Base-by-base conservation (phyloP, 2,329 filamentous ascomycete species). In the Podosphaera leucotricha region DNA sequence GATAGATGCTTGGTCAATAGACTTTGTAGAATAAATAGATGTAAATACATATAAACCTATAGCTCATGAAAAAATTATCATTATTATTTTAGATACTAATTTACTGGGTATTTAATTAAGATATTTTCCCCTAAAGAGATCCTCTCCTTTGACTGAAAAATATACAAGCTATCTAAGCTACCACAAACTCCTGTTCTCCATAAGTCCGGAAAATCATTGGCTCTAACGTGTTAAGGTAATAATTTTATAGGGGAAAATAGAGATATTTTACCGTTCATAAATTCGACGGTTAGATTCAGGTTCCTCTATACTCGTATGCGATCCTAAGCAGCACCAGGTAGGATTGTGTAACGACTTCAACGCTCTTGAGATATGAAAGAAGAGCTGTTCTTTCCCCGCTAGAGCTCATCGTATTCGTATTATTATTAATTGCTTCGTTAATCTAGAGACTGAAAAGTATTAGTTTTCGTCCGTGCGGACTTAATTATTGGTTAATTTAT, bases 1-100 rank as follows among this genome's bases (percentile, higher is more conserved):
- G 77, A 70, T 92, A 87, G 49, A 50, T 46, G 15, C 2, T 38
- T 44, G 18, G n/a, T 38, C 11, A 11, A 6, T 5, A 33, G 28
- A 11, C 28, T 33, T 33, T 33, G 28, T 33, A 33, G 28, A 33
- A 33, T 33, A 33, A n/a, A 33, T 13, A 33, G 15, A n/a, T 13
- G 10, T 33, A 33, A 6, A 3, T 13, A 33, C 13, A 33, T 7
- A 33, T 5, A 24, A 24, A 4, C 22, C 13, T 33, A 11, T 33
- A 33, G 28, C 28, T 33, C 28, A 33, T 13, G 6, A 33, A n/a
- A n/a, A 13, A 3, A 33, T 33, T 33, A 33, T n/a, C 13, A 33
- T 33, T 33, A 24, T 24, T 24, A 24, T 33, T n/a, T 33, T 33
- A 33, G 15, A n/a, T 33, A 33, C 28, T n/a, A n/a, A 24, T 24